Conservation (phyloP, 768 basidiomycete species). For the Russula earlei region DNA sequence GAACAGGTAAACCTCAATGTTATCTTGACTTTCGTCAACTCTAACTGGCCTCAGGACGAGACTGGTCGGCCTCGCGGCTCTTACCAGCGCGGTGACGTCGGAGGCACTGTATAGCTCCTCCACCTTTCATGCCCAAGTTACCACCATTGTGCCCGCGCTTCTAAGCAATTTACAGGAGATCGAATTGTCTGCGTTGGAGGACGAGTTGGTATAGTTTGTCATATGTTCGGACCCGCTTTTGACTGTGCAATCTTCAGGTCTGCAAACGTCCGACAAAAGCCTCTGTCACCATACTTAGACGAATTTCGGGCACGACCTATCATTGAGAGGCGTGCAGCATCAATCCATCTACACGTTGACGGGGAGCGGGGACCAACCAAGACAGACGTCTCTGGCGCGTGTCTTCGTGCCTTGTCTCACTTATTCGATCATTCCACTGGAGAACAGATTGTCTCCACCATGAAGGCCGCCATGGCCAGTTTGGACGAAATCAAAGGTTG, state of each 20-base stretch:
- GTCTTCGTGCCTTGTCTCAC: slow-evolving; percentile 60
- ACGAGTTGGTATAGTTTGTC: slow-evolving; percentile 44
- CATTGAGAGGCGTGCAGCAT: slow-evolving; percentile 75
- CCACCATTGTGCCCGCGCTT: slow-evolving; percentile 61
- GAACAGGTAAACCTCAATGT: slow-evolving; percentile 48
- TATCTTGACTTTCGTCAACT: background rate
- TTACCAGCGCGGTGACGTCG: slow-evolving; percentile 73
- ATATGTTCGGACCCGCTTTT: slow-evolving; percentile 3
- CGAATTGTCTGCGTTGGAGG: slow-evolving; percentile 46
- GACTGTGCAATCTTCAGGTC: slow-evolving; percentile 34
- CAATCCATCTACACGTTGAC: slow-evolving; percentile 81
- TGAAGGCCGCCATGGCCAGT: slow-evolving; percentile 64
- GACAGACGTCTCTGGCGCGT: slow-evolving; percentile 64
- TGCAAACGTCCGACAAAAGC: slow-evolving; percentile 52
- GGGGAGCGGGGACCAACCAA: slow-evolving; percentile 77
- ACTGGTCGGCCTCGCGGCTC: slow-evolving; percentile 75
- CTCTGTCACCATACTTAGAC: slow-evolving; percentile 68
- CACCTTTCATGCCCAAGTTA: slow-evolving; percentile 66
- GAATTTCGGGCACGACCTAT: slow-evolving; percentile 79
- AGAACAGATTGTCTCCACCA: slow-evolving; percentile 57
- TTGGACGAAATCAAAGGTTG: slow-evolving; percentile 57
- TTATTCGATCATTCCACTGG: slow-evolving; percentile 71
- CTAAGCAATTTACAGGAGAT: slow-evolving; percentile 59
- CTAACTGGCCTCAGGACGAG: slow-evolving; percentile 46
- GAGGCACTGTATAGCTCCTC: slow-evolving; percentile 70